Evolutionary conservation across 202 grass and related monocot species (phyloP).

Genomic region (Musa balbisiana): DNA sequence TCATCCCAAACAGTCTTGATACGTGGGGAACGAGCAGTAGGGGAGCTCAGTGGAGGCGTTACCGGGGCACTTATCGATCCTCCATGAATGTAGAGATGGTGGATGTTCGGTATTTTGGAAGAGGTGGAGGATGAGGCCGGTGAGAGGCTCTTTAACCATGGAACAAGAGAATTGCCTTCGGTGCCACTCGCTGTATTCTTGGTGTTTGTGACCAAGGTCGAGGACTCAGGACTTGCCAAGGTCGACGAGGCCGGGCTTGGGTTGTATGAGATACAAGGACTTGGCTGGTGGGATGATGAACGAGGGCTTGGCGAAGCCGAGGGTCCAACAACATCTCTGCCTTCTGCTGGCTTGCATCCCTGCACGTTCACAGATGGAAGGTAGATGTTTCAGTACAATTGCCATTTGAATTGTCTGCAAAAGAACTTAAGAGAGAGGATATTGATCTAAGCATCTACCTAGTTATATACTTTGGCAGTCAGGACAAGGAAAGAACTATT

Average conservation of each 20-base stretch:
- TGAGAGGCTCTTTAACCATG: conserved; percentile 53
- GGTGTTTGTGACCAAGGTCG: conserved; percentile 42
- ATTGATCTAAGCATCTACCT: no score
- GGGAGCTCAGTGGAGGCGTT: conserved; percentile 43
- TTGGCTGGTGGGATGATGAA: conserved; percentile 56
- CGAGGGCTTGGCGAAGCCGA: conserved; percentile 44
- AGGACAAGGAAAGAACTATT: not conserved
- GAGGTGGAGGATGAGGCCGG: conserved; percentile 15
- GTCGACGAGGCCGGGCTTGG: conserved; percentile 42
- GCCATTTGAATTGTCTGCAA: not conserved
- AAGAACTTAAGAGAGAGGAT: not conserved
- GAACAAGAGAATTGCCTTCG: conserved; percentile 30
- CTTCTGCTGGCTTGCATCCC: conserved; percentile 36
- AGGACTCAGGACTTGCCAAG: conserved; percentile 47
- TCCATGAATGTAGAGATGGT: conserved; percentile 29
- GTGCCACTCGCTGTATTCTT: conserved; percentile 13
- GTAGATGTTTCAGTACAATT: not conserved
- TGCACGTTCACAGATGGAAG: conserved; percentile 16
- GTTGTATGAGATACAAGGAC: conserved; percentile 37
- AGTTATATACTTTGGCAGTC: not conserved
- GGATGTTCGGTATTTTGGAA: conserved; percentile 31
- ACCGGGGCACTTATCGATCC: conserved; percentile 48
- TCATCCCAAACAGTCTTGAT: conserved; percentile 37
- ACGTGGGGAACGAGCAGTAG: conserved; percentile 21
- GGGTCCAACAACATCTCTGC: conserved; percentile 34